These are phyloP conservation scores for Pontederia paniculata DNA, from an alignment of 176 grass and related monocot species.

Conservation along the genomic window DNA sequence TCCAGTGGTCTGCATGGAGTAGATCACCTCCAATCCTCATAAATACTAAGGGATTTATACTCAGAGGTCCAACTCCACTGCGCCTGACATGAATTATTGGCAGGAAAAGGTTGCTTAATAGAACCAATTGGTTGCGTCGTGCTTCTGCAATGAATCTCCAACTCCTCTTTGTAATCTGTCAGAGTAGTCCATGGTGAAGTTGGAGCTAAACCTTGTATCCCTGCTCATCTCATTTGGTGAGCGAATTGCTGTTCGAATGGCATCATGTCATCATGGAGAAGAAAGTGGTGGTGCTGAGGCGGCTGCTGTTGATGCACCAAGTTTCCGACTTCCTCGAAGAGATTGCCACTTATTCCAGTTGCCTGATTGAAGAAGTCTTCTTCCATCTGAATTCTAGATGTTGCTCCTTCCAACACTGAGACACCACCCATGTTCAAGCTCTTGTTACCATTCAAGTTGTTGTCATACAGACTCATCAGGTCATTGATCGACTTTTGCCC, in stretches of 20 bases:
- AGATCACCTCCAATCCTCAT: too few species aligned
- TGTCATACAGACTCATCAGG: slow-evolving; percentile 87
- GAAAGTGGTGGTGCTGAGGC: slow-evolving; percentile 41
- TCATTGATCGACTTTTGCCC: slow-evolving; percentile 54
- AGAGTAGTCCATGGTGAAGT: slow-evolving; percentile 38
- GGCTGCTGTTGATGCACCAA: slow-evolving; percentile 45
- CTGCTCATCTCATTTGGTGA: neutral
- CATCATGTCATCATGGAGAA: slow-evolving; percentile 25
- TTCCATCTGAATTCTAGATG: slow-evolving; percentile 40
- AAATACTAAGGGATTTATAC: too few species aligned
- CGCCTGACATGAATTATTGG: too few species aligned
- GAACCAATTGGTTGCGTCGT: slow-evolving; percentile 44
- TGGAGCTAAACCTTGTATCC: slow-evolving; percentile 40
- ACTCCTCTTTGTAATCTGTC: slow-evolving; percentile 9
- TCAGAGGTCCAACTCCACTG: too few species aligned
- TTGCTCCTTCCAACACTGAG: slow-evolving; percentile 37
- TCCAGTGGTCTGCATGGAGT: too few species aligned
- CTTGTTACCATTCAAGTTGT: slow-evolving; percentile 31
- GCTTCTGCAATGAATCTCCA: slow-evolving; percentile 27
- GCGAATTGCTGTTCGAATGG: slow-evolving; percentile 6
- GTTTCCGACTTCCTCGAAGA: slow-evolving; percentile 49
- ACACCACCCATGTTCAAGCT: slow-evolving; percentile 27
- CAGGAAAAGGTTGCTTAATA: slow-evolving; percentile 20
- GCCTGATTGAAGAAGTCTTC: slow-evolving; percentile 52
- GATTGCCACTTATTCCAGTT: slow-evolving; percentile 13